Evolutionary conservation across 768 basidiomycete genomes (phyloP).

Genomic region (Brasilioporus rufonigricans): DNA sequence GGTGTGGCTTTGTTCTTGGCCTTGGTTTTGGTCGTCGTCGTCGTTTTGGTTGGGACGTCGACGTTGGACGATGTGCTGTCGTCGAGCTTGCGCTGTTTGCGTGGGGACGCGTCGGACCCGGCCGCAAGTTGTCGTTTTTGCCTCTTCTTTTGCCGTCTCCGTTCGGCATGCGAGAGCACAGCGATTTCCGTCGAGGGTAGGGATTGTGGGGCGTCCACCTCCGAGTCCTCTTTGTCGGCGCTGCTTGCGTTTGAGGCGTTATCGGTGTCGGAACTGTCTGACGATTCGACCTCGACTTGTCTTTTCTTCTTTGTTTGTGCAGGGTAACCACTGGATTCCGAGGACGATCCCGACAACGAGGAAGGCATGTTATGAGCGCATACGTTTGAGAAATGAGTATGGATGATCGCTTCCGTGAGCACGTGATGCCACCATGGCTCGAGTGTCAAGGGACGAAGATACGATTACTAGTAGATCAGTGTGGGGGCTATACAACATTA

Average conservation of each 20-base stretch:
- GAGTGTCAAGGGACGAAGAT: too few species aligned
- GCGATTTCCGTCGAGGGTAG: conserved; percentile 22
- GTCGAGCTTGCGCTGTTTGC: conserved; percentile 50
- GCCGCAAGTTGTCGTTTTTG: conserved; percentile 18
- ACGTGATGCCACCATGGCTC: conserved; percentile 9
- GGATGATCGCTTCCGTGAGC: not conserved
- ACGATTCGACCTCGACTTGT: conserved; percentile 16
- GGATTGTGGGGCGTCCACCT: conserved; percentile 2
- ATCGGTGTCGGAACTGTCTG: conserved; percentile 24
- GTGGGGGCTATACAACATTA: conserved; percentile 21
- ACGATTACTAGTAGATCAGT: conserved; percentile 9
- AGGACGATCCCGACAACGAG: conserved; percentile 28
- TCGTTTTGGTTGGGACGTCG: not conserved
- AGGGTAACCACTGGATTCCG: conserved; percentile 33
- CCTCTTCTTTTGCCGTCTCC: conserved; percentile 58
- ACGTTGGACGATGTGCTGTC: conserved; percentile 8
- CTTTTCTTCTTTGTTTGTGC: conserved; percentile 24
- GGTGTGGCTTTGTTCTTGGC: not conserved
- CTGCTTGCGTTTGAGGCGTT: conserved; percentile 17
- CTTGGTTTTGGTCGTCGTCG: not conserved
- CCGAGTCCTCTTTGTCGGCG: conserved; percentile 7
- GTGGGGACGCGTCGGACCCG: conserved; percentile 12
- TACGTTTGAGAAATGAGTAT: not conserved
- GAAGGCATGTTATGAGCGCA: conserved; percentile 12
- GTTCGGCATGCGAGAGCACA: conserved; percentile 75